Conservation (phyloP, 73 alveolate species). For the Vitrella brassicaformis region DNA sequence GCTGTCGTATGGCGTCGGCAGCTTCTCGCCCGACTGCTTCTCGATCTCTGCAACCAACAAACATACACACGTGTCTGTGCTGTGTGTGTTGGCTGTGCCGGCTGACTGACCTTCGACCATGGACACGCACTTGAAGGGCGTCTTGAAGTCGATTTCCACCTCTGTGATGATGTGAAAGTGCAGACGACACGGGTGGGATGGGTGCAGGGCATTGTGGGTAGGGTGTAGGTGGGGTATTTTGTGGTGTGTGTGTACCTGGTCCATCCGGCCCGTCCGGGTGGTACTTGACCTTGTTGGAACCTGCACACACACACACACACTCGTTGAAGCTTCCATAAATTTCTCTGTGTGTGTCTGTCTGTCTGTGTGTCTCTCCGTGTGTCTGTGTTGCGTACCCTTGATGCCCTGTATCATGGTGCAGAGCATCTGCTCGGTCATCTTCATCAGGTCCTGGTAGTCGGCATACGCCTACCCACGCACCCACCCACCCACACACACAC, state of each 20-base stretch:
- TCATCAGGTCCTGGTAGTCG: slow-evolving; percentile 96
- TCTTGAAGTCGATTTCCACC: slow-evolving; percentile 84
- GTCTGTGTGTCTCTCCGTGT: too few relatives aligned
- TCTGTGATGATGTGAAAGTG: too few relatives aligned
- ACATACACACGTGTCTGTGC: slow-evolving; percentile 69
- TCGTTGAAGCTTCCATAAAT: too few relatives aligned
- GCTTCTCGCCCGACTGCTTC: slow-evolving; percentile 52
- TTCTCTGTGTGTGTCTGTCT: too few relatives aligned
- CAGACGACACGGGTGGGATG: slow-evolving; percentile 15
- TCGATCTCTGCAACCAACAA: slow-evolving; percentile 79
- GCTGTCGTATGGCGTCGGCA: neutral
- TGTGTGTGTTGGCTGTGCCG: too few relatives aligned
- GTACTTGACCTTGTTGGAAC: slow-evolving; percentile 68
- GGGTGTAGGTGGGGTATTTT: too few relatives aligned
- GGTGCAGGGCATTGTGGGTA: too few relatives aligned
- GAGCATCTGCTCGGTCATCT: slow-evolving; percentile 82
- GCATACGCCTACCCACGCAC: slow-evolving; percentile 46
- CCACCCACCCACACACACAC: neutral
- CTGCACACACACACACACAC: too few relatives aligned
- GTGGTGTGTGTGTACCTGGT: too few relatives aligned
- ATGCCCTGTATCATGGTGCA: slow-evolving; percentile 63
- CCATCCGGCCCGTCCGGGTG: slow-evolving; percentile 46
- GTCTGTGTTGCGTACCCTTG: too few relatives aligned
- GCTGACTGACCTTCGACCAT: too few relatives aligned
- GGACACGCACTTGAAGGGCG: slow-evolving; percentile 89